Evolutionary conservation across 1,139 yeast genomes (phyloP).

Genomic region (Pichia terricola): DNA sequence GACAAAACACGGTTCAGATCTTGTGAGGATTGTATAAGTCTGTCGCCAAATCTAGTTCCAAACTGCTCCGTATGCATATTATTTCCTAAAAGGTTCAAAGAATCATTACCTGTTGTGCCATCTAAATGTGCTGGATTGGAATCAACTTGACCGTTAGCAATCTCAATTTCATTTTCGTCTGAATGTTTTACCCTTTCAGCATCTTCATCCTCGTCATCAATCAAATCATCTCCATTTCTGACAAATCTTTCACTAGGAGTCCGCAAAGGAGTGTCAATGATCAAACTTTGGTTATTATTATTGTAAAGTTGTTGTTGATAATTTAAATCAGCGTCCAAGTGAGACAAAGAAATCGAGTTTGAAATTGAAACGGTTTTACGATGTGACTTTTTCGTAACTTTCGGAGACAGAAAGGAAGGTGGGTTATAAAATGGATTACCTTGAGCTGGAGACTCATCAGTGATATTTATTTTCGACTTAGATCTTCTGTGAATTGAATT

Average conservation of each 20-base stretch:
- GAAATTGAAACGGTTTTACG: constrained; percentile 23
- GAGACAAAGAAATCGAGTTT: constrained; percentile 20
- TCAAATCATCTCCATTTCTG: constrained; percentile 8
- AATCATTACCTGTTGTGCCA: background rate
- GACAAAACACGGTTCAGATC: constrained; percentile 4
- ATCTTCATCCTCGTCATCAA: constrained; percentile 7
- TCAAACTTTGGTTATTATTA: constrained; percentile 10
- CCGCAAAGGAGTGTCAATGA: constrained; percentile 19
- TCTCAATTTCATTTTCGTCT: background rate
- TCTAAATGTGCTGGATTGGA: background rate
- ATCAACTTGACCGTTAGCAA: background rate
- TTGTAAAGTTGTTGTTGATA: background rate
- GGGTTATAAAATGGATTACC: constrained; percentile 42
- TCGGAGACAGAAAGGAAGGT: constrained; percentile 33
- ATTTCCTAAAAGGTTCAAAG: background rate
- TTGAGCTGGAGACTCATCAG: constrained; percentile 24
- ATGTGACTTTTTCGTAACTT: constrained; percentile 23
- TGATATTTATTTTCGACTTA: constrained; percentile 30
- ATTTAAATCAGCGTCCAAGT: constrained; percentile 15
- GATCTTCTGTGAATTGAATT: constrained; percentile 28
- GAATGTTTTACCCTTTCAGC: constrained; percentile 1
- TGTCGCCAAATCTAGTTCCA: constrained; percentile 21
- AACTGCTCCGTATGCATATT: too few relatives aligned
- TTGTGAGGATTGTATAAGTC: constrained; percentile 14
- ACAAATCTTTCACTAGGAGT: constrained; percentile 18